Evolutionary conservation across 2,329 filamentous ascomycete genomes (phyloP), one percentile per base, ranked within the genome.

Genomic region (Neofusicoccum parvum): DNA sequence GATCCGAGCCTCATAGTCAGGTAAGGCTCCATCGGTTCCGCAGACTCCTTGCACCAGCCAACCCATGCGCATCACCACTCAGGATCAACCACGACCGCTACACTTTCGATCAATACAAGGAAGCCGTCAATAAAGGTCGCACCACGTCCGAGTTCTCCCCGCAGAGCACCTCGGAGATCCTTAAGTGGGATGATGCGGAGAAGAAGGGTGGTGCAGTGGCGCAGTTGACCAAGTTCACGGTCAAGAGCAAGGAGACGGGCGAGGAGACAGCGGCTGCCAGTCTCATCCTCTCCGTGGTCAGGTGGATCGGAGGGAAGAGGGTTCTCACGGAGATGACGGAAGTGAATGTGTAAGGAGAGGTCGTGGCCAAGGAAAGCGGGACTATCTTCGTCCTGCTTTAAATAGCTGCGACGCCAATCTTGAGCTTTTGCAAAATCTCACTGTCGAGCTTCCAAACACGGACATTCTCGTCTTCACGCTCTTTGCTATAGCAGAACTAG

Each of bases 61-160:
- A 51, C 39, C 15, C 15, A 27, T 20, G 1, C 15, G 2, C 36
- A 50, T 32, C 27, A 32, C 27, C 43, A 5, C 14, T 17, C 51
- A 63, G 66, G 34, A 46, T 68, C 65, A 66, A 66, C 53, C 66
- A 66, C 27, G 58, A 62, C 34, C 43, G 64, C 15, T 65, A 53
- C 50, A 66, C 34, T 14, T 68, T 59, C 53, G 66, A 68, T 7
- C 65, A 48, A 20, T 66, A 64, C 50, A 67, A 64, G 49, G 39
- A 36, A 9, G 58, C 43, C 11, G 14, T 64, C 34, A 15, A 27
- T 3, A 20, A 53, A 7, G 43, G 50, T 27, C 66, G 64, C 6
- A n/a, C 12, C 23, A n/a, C 50, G n/a, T 39, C 12, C 37, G 58
- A 20, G 2, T n/a, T 54, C 2, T 59, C n/a, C 36, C 45, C 48